These are phyloP conservation scores for Alternaria gansuensis DNA, from an alignment of 2,329 filamentous ascomycete species.

Conservation along the genomic window DNA sequence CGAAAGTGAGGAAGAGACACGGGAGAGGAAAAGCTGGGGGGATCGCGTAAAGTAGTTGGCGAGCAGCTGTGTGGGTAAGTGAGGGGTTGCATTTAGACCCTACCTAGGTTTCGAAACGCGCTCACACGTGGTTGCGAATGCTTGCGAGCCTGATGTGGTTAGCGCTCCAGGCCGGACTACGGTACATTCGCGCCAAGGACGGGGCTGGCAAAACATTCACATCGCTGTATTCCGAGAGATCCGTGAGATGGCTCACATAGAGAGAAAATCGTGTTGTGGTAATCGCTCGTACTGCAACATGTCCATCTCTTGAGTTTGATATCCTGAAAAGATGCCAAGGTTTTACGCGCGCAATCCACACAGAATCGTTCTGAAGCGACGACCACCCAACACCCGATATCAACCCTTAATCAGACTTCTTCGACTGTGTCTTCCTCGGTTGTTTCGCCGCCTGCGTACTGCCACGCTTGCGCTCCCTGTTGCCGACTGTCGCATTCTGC, in stretches of 20 bases:
- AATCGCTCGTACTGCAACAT: neutral
- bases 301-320: neutral
- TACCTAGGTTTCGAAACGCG: constrained; percentile 2
- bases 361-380: neutral
- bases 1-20: neutral
- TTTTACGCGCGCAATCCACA: neutral
- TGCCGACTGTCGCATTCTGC: neutral
- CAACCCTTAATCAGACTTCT: neutral
- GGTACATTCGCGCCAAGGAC: constrained; percentile 3
- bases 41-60: constrained; percentile 1
- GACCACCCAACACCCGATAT: neutral
- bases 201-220: neutral
- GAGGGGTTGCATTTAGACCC: constrained; percentile 9
- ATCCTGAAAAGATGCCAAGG: neutral
- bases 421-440: neutral
- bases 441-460: neutral
- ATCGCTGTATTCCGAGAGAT: neutral
- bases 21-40: neutral
- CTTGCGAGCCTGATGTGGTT: constrained; percentile 10
- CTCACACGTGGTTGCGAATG: constrained; percentile 15
- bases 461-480: constrained; percentile 8
- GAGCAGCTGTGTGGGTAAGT: constrained; percentile 2
- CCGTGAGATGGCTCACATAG: too few species aligned
- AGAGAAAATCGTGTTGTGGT: neutral
- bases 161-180: constrained; percentile 10